These are phyloP conservation scores for Globisporangium solare DNA, from an alignment of 352 stramenopile genomes.

Conservation along the genomic window DNA sequence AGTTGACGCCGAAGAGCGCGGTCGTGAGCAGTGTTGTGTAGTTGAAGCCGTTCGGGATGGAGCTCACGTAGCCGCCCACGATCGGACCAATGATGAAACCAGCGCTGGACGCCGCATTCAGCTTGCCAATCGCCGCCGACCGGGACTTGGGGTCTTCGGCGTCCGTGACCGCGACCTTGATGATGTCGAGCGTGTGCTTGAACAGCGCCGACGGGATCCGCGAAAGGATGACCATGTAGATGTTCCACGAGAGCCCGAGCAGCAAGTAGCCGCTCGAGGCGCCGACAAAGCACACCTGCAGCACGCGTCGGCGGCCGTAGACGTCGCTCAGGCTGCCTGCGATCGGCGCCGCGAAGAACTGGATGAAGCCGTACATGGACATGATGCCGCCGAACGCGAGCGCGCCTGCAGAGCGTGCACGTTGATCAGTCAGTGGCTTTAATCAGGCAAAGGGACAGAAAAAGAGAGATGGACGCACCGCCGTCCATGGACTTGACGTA, in stretches of 20 bases:
- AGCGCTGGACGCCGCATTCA: slow-evolving; percentile 67
- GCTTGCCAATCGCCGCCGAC: slow-evolving; percentile 51
- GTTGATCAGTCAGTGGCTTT: neutral
- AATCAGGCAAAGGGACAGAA: neutral
- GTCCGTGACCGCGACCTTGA: slow-evolving; percentile 71
- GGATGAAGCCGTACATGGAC: slow-evolving; percentile 82
- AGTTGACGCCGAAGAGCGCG: slow-evolving; percentile 64
- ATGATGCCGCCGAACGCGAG: slow-evolving; percentile 73
- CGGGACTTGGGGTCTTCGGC: slow-evolving; percentile 29
- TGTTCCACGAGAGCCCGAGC: slow-evolving; percentile 70
- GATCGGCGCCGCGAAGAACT: slow-evolving; percentile 76
- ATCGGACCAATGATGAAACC: slow-evolving; percentile 76
- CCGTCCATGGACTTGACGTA: slow-evolving; percentile 79
- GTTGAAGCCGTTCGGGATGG: slow-evolving; percentile 71
- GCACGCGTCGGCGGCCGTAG: slow-evolving; percentile 49
- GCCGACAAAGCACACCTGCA: slow-evolving; percentile 63
- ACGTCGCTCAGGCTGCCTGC: slow-evolving; percentile 70
- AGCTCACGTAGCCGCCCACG: slow-evolving; percentile 65
- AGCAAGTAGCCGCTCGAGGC: slow-evolving; percentile 58
- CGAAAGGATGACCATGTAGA: slow-evolving; percentile 74
- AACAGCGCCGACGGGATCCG: slow-evolving; percentile 68
- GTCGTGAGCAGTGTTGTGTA: slow-evolving; percentile 74
- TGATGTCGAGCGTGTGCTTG: slow-evolving; percentile 80
- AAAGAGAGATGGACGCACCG: slow-evolving; percentile 13
- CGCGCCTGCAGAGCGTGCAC: slow-evolving; percentile 22